A percentile compares a stretch with the other conserved stretches of the same genome.
Evolutionary conservation across 164 flowering plant genomes (phyloP).

Genomic region (Umbilicus rupestris): DNA sequence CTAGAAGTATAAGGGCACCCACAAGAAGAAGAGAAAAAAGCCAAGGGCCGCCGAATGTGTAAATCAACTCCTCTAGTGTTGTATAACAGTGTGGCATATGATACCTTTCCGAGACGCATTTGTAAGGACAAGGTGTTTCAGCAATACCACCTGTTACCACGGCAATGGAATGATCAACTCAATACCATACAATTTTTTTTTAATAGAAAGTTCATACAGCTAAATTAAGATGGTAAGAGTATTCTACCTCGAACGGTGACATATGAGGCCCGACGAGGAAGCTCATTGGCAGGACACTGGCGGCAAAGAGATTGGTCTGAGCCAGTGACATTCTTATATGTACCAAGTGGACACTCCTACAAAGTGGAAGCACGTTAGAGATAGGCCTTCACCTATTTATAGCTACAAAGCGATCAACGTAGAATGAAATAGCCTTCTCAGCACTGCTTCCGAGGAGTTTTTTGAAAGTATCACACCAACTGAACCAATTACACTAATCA

Average conservation of each 20-base stretch:
- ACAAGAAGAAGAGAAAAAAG: slow-evolving; percentile 73
- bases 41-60: slow-evolving; percentile 99
- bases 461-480: not conserved
- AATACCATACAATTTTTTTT: not conserved
- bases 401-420: slow-evolving; percentile 1
- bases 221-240: not conserved
- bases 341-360: slow-evolving; percentile 95
- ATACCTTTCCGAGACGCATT: slow-evolving; percentile 88
- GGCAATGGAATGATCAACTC: not conserved
- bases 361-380: not conserved
- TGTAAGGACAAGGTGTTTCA: slow-evolving; percentile 82
- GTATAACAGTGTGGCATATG: slow-evolving; percentile 95
- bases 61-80: slow-evolving; percentile 85
- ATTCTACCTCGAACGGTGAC: slow-evolving; percentile 67
- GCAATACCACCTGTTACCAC: slow-evolving; percentile 75
- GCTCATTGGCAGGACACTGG: slow-evolving; percentile 65
- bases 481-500: not conserved
- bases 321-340: slow-evolving; percentile 81
- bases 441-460: too few species aligned
- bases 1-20: slow-evolving; percentile 70
- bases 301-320: slow-evolving; percentile 67
- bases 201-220: too few species aligned
- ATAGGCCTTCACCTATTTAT: not conserved
- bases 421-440: not conserved
- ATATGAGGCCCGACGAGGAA: slow-evolving; percentile 81